A percentile compares a stretch with the other conserved stretches of the same genome.
Conservation (phyloP, 1,284 basidiomycete genomes). For the Puccinia polysora region DNA sequence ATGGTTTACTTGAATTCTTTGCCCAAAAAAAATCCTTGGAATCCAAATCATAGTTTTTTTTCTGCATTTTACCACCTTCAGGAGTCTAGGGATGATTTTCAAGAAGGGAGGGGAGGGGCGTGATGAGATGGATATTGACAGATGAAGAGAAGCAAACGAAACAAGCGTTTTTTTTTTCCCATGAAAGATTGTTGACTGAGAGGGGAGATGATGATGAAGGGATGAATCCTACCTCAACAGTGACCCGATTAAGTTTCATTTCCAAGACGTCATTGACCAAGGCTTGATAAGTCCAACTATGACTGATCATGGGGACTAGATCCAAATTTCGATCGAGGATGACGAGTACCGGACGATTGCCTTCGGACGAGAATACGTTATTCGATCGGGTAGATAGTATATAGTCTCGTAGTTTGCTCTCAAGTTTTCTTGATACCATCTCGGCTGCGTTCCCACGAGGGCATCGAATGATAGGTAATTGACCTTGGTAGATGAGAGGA, state of each 20-base stretch:
- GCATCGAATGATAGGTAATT: conserved; percentile 89
- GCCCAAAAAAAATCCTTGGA: conserved; percentile 99
- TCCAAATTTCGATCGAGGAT: conserved; percentile 94
- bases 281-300: conserved; percentile 99
- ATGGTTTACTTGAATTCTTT: conserved; percentile 89
- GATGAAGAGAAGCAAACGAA: background rate
- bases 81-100: conserved; percentile 53
- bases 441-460: conserved; percentile 96
- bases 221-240: conserved; percentile 59
- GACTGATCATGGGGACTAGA: conserved; percentile 86
- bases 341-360: conserved; percentile 65
- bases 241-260: conserved; percentile 92
- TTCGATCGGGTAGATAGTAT: conserved; percentile 69
- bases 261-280: conserved; percentile 95
- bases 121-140: background rate
- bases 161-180: background rate
- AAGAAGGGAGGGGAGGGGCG: conserved; percentile 6
- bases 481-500: conserved; percentile 48
- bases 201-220: too few relatives aligned
- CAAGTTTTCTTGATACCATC: conserved; percentile 93
- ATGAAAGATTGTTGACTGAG: too few relatives aligned
- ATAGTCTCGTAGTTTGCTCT: conserved; percentile 85
- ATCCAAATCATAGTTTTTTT: conserved; percentile 91
- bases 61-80: conserved; percentile 63
- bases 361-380: conserved; percentile 35